Evolutionary conservation across 257 asterid species (phyloP).

Genomic region (Solanum paucissectum): DNA sequence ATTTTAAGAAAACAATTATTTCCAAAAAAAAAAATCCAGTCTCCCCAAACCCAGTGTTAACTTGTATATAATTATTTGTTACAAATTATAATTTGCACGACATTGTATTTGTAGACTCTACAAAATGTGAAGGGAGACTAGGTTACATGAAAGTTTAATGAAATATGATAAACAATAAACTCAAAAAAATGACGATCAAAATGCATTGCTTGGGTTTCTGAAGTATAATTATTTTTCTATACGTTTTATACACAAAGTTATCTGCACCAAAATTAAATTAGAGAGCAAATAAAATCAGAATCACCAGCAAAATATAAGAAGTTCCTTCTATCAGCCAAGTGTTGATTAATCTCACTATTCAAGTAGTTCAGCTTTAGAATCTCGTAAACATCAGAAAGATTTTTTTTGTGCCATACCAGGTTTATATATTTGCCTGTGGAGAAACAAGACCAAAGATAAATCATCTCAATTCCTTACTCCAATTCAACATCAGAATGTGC

Average conservation of each 20-base stretch:
- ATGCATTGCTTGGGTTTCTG: neutral
- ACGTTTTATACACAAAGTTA: neutral
- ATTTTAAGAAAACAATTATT: neutral
- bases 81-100: neutral
- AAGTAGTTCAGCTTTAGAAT: neutral
- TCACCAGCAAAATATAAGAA: neutral
- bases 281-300: neutral
- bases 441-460: neutral
- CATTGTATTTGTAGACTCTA: neutral
- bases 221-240: too few species aligned
- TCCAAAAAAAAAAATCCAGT: neutral
- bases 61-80: neutral
- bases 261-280: too few species aligned
- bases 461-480: neutral
- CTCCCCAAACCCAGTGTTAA: neutral
- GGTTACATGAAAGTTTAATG: neutral
- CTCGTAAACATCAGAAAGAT: neutral
- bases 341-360: neutral
- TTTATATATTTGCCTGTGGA: neutral
- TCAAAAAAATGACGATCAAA: neutral
- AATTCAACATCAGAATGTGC: neutral
- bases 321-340: neutral
- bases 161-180: neutral
- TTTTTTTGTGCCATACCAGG: neutral
- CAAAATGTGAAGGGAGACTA: neutral